Evolutionary conservation across 179 eudicot species (phyloP), one percentile per base, ranked within the genome.

Genomic region (Corrigiola litoralis): DNA sequence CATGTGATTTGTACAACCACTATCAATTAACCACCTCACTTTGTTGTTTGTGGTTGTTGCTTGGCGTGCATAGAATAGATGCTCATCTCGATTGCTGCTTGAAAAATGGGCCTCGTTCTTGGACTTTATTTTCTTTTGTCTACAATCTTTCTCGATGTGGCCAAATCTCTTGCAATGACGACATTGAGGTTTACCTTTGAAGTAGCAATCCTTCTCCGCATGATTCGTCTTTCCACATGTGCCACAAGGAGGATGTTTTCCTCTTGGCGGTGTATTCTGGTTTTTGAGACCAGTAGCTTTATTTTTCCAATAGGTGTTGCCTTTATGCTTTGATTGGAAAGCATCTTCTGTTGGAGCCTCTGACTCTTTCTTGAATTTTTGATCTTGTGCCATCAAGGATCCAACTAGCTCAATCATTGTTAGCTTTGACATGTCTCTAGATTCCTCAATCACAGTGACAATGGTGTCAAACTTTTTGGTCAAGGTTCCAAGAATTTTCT

Each of bases 1-100:
- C 63, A 55, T 63, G 36, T 58, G 59, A 41, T 6, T 37, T 6
- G 70, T 72, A 34, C 57, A 70, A 4, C 65, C 75, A 46, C 42
- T 45, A 13, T 55, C 58, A 46, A 63, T 54, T 5, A 72, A 21
- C 62, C 76, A 63, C 31, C 4, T 63, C 33, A 23, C 29, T 5
- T 29, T 40, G 52, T 1, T 9, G 6, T 5, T 34, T 14, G 38
- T 5, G 11, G 32, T 18, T 16, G 61, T 21, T n/a, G 4, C 4
- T 23, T 51, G 55, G 17, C 40, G 6, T 5, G 47, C 45, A 23
- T 57, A 36, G 27, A 57, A n/a, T 0, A 57, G 33, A 8, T 45
- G 31, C 21, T 47, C 14, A 7, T 58, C 50, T 4, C n/a, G 16
- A 40, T 10, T 20, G 32, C 25, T 38, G 4, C 12, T 20, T 31